phyloP scores from a whole-genome alignment of 352 stramenopile genomes.

The Globisporangium lucens region DNA sequence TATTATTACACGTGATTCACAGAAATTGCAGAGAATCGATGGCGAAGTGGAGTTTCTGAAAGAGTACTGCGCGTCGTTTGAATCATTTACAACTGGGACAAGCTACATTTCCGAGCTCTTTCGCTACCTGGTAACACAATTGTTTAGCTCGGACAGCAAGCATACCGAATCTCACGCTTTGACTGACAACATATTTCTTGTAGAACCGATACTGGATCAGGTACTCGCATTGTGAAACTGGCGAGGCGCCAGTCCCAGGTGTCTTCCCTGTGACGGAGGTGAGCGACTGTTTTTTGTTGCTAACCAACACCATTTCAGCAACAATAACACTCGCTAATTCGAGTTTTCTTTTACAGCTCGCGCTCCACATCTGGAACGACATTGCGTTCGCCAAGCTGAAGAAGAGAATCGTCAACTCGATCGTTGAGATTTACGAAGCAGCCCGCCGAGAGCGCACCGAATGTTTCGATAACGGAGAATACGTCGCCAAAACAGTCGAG shows the following conservation, averaged over 20 bases:
- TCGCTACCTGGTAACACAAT: slow-evolving; percentile 52
- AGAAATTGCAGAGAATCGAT: slow-evolving; percentile 54
- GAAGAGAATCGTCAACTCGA: slow-evolving; percentile 54
- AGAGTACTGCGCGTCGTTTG: slow-evolving; percentile 65
- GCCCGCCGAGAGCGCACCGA: slow-evolving; percentile 52
- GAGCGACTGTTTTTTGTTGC: not conserved
- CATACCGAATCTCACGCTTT: not conserved
- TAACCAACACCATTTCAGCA: not conserved
- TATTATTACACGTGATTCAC: not conserved
- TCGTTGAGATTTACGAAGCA: slow-evolving; percentile 65
- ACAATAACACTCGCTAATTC: not conserved
- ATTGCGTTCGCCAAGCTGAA: slow-evolving; percentile 72
- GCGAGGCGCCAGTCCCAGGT: slow-evolving; percentile 75
- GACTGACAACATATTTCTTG: not conserved
- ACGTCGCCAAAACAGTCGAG: slow-evolving; percentile 65
- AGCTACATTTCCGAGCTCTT: slow-evolving; percentile 85
- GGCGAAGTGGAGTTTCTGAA: slow-evolving; percentile 68
- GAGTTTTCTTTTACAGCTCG: slow-evolving; percentile 38
- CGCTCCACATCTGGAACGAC: slow-evolving; percentile 84
- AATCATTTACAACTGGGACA: slow-evolving; percentile 69
- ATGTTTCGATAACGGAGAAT: slow-evolving; percentile 71
- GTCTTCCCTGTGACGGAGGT: slow-evolving; percentile 84
- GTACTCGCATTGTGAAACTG: slow-evolving; percentile 83
- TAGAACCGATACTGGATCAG: slow-evolving; percentile 87
- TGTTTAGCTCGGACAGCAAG: not conserved